Evolutionary conservation across 495 filamentous ascomycete species (phyloP), one percentile per base, ranked within the genome.

Genomic region (Friedmanniomyces endolithicus): DNA sequence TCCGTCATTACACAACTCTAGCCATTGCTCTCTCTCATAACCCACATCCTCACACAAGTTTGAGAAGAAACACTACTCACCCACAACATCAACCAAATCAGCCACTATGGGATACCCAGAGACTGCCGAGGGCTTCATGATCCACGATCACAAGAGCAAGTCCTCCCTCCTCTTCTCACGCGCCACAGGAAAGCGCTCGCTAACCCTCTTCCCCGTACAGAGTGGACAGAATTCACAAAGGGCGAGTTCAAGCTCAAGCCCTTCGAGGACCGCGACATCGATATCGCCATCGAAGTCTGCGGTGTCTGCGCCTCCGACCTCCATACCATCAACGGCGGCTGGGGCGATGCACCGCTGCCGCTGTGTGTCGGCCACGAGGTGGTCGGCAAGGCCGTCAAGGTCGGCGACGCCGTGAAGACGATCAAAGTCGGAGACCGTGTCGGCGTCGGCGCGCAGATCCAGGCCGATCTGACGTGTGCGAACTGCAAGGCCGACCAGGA

Each of bases 261-360:
- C 6, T 88, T 90, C 57, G 84, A 79, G 40, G 79, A 84, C 46
- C 70, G 82, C 70, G 85, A 89, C 61, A 74, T 89, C 55, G 86
- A 89, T 58, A 74, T 89, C 52, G 76, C 79, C 64, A 78, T 85
- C 53, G 80, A 83, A 53, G 77, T 77, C 52, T 92, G 87, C 67
- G 86, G 87, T 62, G 82, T 90, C 11, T 88, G 86, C 67, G 85
- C 83, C 11, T 84, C 78, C 23, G 87, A 90, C 62, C 79, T 88
- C 16, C 86, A 90, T 72, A 87, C 81, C 41, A 80, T 85, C 51
- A 86, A 24, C 17, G 53, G 53, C 29, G 54, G 54, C 48, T 56
- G 54, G 54, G 54, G 54, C 23, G 54, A 56, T 1, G 50, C 39
- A n/a, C 54, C 54, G 12, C 29, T 56, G 12, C 85, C 60, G 1